Base-by-base conservation (phyloP, 305 asterid species). In the Fraxinus velutina region DNA sequence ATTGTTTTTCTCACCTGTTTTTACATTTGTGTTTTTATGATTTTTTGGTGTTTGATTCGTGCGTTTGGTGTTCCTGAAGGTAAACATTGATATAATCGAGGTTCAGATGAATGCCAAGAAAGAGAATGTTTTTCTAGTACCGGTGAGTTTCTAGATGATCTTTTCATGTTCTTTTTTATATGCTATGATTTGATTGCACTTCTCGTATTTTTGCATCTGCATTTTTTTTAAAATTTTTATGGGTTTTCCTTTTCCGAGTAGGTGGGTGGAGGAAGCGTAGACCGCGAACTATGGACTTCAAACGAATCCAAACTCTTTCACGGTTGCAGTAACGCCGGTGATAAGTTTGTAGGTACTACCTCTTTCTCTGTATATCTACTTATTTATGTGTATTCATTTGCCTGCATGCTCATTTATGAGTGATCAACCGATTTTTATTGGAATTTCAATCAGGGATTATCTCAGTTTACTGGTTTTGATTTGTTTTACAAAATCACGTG, bases 321-420 rank as follows among this genome's bases (percentile, higher is more conserved):
- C 44, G 91, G 93, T 32, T 93, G 97, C 88, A 87, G 96, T 77
- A 87, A 88, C 64, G 83, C 96, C 78, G 83, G 78, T 89, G 5
- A 76, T n/a, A 32, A 81, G 13, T 90, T 92, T 84, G 78, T 80
- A 84, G 72, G 97, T 93, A 86, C 64, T 75, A 17, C 33, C 73
- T 76, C 73, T 73, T 70, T 73, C 60, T 21, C 44, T 36, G 10
- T 83, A 68, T 29, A 44, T 42, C 8, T 70, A 8, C 32, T 79
- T 44, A 39, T 70, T 68, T 80, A 62, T 19, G 36, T 0, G 21
- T 50, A 50, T 50, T 50, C 7, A 15, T 50, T n/a, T 50, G 21
- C 60, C 64, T 52, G 64, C 64, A 52, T 52, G 24, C 64, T n/a
- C 24, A 52, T 52, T 5, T 52, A 52, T 52, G 64, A 52, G 64